phyloP scores from a whole-genome alignment of 129 eudicot genomes.

The Erigeron canadensis region DNA sequence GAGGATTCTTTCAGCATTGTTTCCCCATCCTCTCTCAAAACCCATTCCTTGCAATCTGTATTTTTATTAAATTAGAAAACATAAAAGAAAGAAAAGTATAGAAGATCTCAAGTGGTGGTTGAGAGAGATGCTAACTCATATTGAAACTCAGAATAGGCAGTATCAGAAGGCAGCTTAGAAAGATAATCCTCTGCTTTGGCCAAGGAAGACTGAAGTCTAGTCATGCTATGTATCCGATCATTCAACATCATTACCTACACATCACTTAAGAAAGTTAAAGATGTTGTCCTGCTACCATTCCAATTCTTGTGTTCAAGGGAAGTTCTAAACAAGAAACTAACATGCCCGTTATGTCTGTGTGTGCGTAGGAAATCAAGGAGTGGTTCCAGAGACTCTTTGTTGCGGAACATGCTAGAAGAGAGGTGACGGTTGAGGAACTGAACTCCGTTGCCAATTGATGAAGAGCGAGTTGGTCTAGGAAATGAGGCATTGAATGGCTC shows the following conservation, averaged over 20 bases:
- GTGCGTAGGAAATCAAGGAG: slow-evolving; percentile 75
- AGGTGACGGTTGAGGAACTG: slow-evolving; percentile 96
- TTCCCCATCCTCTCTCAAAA: slow-evolving; percentile 99
- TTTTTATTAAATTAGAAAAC: background rate
- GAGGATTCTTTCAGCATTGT: slow-evolving; percentile 67
- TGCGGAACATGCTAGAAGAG: slow-evolving; percentile 92
- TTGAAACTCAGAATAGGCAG: slow-evolving; percentile 83
- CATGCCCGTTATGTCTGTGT: slow-evolving; percentile 84
- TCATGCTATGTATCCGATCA: slow-evolving; percentile 67
- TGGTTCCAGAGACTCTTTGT: slow-evolving; percentile 90
- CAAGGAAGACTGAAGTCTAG: slow-evolving; percentile 68
- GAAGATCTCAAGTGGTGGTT: background rate
- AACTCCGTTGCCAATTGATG: slow-evolving; percentile 92
- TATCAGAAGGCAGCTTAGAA: slow-evolving; percentile 69
- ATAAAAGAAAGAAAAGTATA: background rate
- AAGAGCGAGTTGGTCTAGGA: slow-evolving; percentile 88
- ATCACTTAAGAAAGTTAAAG: slow-evolving; percentile 14
- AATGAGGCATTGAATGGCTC: slow-evolving; percentile 93
- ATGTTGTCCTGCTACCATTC: slow-evolving; percentile 5
- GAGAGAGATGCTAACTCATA: slow-evolving; percentile 47
- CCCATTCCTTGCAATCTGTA: slow-evolving; percentile 96
- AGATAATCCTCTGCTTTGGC: slow-evolving; percentile 88
- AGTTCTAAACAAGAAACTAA: slow-evolving; percentile 38
- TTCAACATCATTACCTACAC: slow-evolving; percentile 87
- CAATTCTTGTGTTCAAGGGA: background rate